Evolutionary conservation across 257 asterid species (phyloP).

Genomic region (Ilex asprella): DNA sequence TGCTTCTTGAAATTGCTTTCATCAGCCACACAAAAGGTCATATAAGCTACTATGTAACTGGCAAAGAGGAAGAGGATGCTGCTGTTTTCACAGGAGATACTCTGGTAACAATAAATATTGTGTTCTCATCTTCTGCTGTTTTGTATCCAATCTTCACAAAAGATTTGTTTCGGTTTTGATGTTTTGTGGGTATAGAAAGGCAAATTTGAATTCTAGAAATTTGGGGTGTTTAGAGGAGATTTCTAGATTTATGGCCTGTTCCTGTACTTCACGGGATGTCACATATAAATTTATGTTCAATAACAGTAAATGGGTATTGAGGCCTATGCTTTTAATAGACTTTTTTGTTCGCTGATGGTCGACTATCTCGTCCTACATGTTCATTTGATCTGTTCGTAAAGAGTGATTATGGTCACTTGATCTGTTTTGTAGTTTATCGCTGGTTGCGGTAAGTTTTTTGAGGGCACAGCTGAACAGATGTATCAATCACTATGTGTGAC

Average conservation of each 20-base stretch:
- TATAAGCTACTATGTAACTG: conserved; percentile 82
- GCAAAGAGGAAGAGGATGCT: conserved; percentile 71
- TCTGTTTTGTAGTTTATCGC: conserved; percentile 53
- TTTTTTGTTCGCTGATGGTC: no score
- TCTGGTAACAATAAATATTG: conserved; percentile 45
- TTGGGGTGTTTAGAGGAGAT: no score
- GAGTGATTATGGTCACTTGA: conserved; percentile 1
- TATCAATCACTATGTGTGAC: conserved; percentile 85
- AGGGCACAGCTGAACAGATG: conserved; percentile 97
- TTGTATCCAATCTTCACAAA: background rate
- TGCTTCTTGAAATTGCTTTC: conserved; percentile 8
- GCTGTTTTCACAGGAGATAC: conserved; percentile 98
- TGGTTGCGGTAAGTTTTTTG: conserved; percentile 93
- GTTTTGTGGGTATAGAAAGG: background rate
- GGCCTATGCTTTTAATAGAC: no score
- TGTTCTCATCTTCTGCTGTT: conserved; percentile 4
- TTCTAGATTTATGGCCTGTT: no score
- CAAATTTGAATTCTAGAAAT: no score
- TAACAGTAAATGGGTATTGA: no score
- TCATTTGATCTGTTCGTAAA: background rate
- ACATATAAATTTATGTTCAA: no score
- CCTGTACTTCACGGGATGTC: no score
- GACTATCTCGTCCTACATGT: no score
- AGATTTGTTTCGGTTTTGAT: background rate
- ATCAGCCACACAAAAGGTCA: conserved; percentile 94